Conservation (phyloP, 495 filamentous ascomycete species). For the Penicillium taxi region DNA sequence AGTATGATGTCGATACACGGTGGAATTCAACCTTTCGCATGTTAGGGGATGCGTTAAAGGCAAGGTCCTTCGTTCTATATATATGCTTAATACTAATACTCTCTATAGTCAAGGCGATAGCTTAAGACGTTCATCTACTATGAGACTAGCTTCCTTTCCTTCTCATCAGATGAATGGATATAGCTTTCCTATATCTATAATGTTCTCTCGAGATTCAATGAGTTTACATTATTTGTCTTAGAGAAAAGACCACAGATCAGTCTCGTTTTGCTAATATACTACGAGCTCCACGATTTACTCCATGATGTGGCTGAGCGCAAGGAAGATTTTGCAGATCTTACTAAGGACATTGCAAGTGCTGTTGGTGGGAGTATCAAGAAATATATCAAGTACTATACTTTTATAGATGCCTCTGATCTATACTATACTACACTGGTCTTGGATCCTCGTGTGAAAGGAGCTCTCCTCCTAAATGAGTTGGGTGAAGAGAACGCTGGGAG, state of each 20-base stretch:
- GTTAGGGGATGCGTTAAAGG: conserved; percentile 3
- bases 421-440: conserved; percentile 7
- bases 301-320: conserved; percentile 4
- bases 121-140: too few relatives aligned
- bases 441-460: conserved; percentile 23
- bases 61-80: too few relatives aligned
- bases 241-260: conserved; percentile 5
- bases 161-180: conserved; percentile 9
- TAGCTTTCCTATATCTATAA: conserved; percentile 7
- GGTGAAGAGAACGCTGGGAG: too few relatives aligned
- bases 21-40: conserved; percentile 8
- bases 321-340: conserved; percentile 7
- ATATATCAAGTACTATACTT: conserved; percentile 9
- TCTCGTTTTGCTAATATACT: conserved; percentile 6
- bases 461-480: too few relatives aligned
- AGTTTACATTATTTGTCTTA: conserved; percentile 8
- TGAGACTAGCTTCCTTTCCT: too few relatives aligned
- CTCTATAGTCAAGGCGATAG: conserved; percentile 7
- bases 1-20: conserved; percentile 9
- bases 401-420: conserved; percentile 6
- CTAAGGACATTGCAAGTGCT: conserved; percentile 3
- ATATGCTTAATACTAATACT: conserved; percentile 7
- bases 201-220: conserved; percentile 8
- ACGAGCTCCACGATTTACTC: conserved; percentile 5
- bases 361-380: conserved; percentile 6